Percentiles rank a stretch among this genome's conserved stretches.
phyloP scores from a whole-genome alignment of 108 stramenopile genomes.

The Nitzschia putrida region DNA sequence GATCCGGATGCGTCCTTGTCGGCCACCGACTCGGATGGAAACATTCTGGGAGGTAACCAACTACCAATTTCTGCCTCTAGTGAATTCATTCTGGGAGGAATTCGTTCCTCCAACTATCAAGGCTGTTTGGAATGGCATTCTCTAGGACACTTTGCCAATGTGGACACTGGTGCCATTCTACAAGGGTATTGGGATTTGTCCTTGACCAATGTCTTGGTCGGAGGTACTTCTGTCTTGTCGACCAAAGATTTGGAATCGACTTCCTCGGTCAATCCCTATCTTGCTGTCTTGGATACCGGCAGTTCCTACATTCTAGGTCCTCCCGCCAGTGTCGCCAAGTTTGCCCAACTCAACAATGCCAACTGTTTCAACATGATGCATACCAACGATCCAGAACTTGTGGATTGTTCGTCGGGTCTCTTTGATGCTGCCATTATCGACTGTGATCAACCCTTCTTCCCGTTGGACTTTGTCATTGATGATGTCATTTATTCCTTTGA shows the following conservation, averaged over 20 bases:
- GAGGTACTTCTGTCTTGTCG: constrained; percentile 25
- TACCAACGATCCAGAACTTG: constrained; percentile 21
- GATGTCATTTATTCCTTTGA: constrained; percentile 41
- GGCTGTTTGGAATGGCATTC: constrained; percentile 60
- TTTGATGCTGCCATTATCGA: constrained; percentile 48
- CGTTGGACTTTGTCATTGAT: constrained; percentile 47
- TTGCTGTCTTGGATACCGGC: constrained; percentile 91
- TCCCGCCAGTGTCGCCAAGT: constrained; percentile 48
- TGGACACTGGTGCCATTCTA: constrained; percentile 16
- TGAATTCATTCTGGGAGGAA: constrained; percentile 53
- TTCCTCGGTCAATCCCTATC: constrained; percentile 42
- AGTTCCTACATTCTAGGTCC: constrained; percentile 92
- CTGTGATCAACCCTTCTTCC: constrained; percentile 48
- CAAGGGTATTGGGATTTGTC: constrained; percentile 88
- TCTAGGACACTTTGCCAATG: constrained; percentile 41
- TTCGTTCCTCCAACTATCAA: constrained; percentile 45
- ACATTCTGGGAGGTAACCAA: constrained; percentile 19
- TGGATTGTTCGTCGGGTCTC: constrained; percentile 30
- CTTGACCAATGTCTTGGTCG: constrained; percentile 69
- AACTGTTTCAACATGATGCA: constrained; percentile 41
- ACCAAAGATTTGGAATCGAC: background rate
- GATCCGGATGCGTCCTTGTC: background rate
- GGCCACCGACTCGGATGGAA: constrained; percentile 15
- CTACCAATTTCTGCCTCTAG: constrained; percentile 27
- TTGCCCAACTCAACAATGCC: constrained; percentile 63